Evolutionary conservation across 352 stramenopile genomes (phyloP), one percentile per base, ranked within the genome.

Genomic region (Phytophthora multivora): DNA sequence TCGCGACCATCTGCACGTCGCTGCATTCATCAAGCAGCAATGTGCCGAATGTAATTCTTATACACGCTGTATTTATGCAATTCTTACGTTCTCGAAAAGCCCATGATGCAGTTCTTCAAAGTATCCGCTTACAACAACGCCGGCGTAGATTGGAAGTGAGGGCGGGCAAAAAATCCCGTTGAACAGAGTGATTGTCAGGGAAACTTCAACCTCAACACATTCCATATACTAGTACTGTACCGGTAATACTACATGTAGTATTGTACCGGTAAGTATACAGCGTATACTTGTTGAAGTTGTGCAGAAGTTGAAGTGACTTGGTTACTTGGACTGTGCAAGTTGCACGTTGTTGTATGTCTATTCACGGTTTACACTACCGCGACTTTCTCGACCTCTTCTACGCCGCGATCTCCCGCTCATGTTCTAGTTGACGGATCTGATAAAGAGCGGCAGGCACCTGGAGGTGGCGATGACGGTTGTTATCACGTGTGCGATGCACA

Each of bases 181-280:
- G 48, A 71, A 62, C 30, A 50, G 66, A 75, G 52, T 75, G 66
- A 75, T 75, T 51, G 63, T 76, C 69, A 63, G 15, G 39, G 43
- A 57, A 66, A 76, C 63, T 66, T 73, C 59, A 73, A 71, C 42
- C 15, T 48, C 21, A 23, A 23, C 21, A 23, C 21, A 23, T n/a
- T n/a, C n/a, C n/a, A n/a, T n/a, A n/a, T n/a, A n/a, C n/a, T n/a
- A n/a, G n/a, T n/a, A n/a, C n/a, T n/a, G n/a, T n/a, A n/a, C n/a
- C n/a, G n/a, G n/a, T n/a, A n/a, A n/a, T n/a, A n/a, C n/a, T n/a
- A n/a, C n/a, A n/a, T n/a, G n/a, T n/a, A n/a, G n/a, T n/a, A n/a
- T n/a, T n/a, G n/a, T 23, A 23, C 21, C 21, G 21, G 21, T 23
- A 47, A 59, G 63, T 66, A 36, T 36, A 36, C 30, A 36, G 9